Conservation (phyloP, 176 grass and related monocot species). For the Poa pratensis region DNA sequence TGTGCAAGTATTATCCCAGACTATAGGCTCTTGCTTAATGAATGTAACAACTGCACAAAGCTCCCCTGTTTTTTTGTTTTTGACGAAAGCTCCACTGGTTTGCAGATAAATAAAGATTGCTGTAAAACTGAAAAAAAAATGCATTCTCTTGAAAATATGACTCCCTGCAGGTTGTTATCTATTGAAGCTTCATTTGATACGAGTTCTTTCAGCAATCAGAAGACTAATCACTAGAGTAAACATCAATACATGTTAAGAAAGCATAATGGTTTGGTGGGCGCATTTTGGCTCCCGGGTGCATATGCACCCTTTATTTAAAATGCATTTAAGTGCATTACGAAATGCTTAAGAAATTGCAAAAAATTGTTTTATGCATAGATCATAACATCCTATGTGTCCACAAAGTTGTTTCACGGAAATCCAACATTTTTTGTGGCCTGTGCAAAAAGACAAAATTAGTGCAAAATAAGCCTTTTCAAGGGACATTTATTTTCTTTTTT, state of each 20-base stretch:
- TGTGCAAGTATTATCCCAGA: neutral
- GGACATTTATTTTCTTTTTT: no score
- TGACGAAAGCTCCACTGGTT: neutral
- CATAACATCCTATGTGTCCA: no score
- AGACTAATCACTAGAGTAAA: constrained; percentile 11
- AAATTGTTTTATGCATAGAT: no score
- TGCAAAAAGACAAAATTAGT: no score
- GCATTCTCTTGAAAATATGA: constrained; percentile 8
- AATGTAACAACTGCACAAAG: neutral
- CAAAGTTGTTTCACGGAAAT: no score
- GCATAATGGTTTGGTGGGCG: constrained; percentile 3
- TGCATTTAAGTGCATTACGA: no score
- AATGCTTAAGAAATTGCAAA: no score
- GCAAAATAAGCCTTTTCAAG: no score
- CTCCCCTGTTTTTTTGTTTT: no score
- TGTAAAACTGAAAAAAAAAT: neutral
- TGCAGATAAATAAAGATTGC: neutral
- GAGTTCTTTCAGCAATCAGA: constrained; percentile 3
- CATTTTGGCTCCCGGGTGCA: no score
- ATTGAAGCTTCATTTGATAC: neutral
- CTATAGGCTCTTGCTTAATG: neutral
- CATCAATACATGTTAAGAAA: constrained; percentile 3
- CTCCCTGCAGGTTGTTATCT: constrained; percentile 11
- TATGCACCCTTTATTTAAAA: no score
- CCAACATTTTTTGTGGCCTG: no score